phyloP scores from a whole-genome alignment of 2,329 filamentous ascomycete species.

The Sporothrix globosa region DNA sequence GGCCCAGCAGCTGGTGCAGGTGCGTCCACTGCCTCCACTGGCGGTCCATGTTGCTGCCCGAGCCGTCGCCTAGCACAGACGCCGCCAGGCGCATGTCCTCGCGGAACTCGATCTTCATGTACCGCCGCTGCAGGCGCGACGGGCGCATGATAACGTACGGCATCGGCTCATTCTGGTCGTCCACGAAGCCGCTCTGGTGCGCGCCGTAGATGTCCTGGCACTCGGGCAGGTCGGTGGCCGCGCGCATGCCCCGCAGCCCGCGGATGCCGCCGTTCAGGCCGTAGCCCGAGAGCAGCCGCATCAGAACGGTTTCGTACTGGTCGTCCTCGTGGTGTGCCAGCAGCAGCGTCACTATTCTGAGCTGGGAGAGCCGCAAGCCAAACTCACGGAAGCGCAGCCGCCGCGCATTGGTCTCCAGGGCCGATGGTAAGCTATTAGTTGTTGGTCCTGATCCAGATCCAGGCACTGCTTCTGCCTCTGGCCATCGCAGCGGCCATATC shows the following conservation, averaged over 20 bases:
- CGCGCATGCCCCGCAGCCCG: constrained; percentile 72
- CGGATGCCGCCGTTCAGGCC: constrained; percentile 65
- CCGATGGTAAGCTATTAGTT: constrained; percentile 46
- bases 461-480: constrained; percentile 36
- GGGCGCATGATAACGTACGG: constrained; percentile 48
- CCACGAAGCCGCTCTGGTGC: constrained; percentile 64
- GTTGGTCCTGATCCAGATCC: too few species aligned
- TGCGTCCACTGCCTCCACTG: constrained; percentile 27
- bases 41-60: not conserved
- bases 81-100: constrained; percentile 38
- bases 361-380: constrained; percentile 60
- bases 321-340: constrained; percentile 89
- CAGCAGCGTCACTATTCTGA: constrained; percentile 63
- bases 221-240: constrained; percentile 74
- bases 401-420: constrained; percentile 78
- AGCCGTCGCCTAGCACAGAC: constrained; percentile 25
- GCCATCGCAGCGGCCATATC: constrained; percentile 55
- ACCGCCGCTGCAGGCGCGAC: constrained; percentile 35
- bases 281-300: constrained; percentile 72
- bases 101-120: constrained; percentile 40
- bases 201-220: constrained; percentile 75
- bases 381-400: constrained; percentile 72
- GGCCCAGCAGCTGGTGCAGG: constrained; percentile 3
- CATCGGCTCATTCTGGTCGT: constrained; percentile 47
- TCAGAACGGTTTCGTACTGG: constrained; percentile 84